Evolutionary conservation across 129 eudicot genomes (phyloP).

Genomic region (Pseudognaphalium luteoalbum): DNA sequence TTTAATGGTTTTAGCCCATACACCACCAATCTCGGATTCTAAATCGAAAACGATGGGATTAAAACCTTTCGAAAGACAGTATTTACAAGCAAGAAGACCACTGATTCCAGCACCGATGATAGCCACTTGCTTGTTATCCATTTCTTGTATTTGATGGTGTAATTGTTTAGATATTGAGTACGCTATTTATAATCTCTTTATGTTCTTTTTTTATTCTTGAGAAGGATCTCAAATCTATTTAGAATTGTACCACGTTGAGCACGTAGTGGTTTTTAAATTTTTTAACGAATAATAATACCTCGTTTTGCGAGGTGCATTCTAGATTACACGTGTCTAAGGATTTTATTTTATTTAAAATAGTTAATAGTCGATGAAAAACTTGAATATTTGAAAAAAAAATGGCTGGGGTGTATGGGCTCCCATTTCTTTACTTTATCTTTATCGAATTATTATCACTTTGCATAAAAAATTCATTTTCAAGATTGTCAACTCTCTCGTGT

Average conservation of each 20-base stretch:
- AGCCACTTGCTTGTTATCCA: slow-evolving; percentile 49
- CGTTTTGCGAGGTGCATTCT: neutral
- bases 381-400: neutral
- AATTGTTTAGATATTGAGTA: neutral
- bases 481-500: too few relatives aligned
- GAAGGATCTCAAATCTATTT: neutral
- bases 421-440: too few relatives aligned
- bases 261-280: neutral
- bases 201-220: neutral
- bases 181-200: neutral
- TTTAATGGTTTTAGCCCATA: slow-evolving; percentile 55
- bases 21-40: slow-evolving; percentile 48
- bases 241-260: neutral
- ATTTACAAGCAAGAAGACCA: slow-evolving; percentile 73
- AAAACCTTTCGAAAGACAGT: slow-evolving; percentile 53
- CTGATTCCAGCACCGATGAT: slow-evolving; percentile 71
- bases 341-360: neutral
- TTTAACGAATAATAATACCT: too few relatives aligned
- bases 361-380: neutral
- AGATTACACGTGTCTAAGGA: neutral
- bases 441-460: too few relatives aligned
- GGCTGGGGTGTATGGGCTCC: too few relatives aligned
- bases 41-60: slow-evolving; percentile 61
- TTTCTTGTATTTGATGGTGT: neutral
- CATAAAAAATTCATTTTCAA: too few relatives aligned